These are phyloP conservation scores for Lobosporangium transversale DNA, from an alignment of 192 early-diverging fungal species.

Conservation along the genomic window DNA sequence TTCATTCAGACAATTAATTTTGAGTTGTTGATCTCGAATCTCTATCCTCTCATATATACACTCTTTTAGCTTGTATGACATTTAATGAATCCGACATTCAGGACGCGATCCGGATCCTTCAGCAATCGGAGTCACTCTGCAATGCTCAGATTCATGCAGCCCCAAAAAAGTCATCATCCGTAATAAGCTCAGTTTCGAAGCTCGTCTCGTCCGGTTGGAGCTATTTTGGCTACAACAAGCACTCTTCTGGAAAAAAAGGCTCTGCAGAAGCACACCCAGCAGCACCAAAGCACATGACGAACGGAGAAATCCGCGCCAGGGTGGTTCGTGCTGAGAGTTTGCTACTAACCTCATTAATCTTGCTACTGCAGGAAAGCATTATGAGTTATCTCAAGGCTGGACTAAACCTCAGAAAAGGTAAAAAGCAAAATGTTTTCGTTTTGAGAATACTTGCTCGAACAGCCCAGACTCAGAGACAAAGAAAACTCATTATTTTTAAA, in stretches of 20 bases:
- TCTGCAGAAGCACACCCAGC: constrained; percentile 37
- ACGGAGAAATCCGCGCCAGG: constrained; percentile 61
- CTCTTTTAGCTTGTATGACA: constrained; percentile 51
- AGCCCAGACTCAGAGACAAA: background rate
- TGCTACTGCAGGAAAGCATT: constrained; percentile 59
- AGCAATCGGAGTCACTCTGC: constrained; percentile 55
- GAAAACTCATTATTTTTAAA: background rate
- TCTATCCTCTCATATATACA: background rate
- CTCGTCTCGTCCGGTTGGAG: constrained; percentile 51
- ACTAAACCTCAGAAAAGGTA: constrained; percentile 65
- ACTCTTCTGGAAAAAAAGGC: constrained; percentile 3
- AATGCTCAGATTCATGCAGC: constrained; percentile 61
- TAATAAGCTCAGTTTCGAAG: constrained; percentile 50
- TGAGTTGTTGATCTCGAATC: background rate
- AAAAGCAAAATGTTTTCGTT: background rate
- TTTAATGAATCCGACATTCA: constrained; percentile 58
- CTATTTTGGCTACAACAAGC: constrained; percentile 51
- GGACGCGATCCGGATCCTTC: constrained; percentile 52
- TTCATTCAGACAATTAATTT: no score
- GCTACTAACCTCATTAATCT: constrained; percentile 59
- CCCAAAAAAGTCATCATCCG: constrained; percentile 50
- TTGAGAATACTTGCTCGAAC: background rate
- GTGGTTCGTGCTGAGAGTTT: constrained; percentile 63
- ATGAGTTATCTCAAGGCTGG: constrained; percentile 64
- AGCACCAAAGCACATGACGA: constrained; percentile 53